Conservation (phyloP, 768 basidiomycete genomes). For the Baorangia bicolor region DNA sequence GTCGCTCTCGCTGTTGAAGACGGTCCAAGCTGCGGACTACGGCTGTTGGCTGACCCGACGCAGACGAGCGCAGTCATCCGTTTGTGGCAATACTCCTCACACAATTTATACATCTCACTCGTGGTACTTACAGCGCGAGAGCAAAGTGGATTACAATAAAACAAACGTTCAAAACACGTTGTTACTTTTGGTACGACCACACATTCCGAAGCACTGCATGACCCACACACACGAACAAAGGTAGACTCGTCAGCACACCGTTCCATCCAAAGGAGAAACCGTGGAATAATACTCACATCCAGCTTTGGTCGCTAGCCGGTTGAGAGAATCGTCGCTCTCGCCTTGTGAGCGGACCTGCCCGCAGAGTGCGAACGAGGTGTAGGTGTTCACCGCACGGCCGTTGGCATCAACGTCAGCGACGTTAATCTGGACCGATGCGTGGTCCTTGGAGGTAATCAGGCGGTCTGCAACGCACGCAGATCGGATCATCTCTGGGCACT, state of each 20-base stretch:
- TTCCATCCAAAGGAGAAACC: background rate
- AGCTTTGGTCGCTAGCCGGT: conserved; percentile 92
- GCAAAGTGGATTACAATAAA: conserved; percentile 17
- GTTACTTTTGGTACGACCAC: conserved; percentile 93
- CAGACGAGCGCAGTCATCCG: conserved; percentile 18
- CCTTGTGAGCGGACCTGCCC: conserved; percentile 93
- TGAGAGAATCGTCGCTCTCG: conserved; percentile 95
- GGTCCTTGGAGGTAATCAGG: conserved; percentile 98
- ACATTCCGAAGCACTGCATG: conserved; percentile 87
- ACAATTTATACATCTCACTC: background rate
- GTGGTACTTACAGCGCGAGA: background rate
- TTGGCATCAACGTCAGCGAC: conserved; percentile 91
- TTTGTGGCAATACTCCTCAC: conserved; percentile 18
- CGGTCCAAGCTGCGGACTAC: conserved; percentile 7
- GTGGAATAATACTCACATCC: conserved; percentile 67
- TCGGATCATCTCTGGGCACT: background rate
- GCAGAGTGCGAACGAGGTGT: conserved; percentile 91
- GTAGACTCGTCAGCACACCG: conserved; percentile 6
- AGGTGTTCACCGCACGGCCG: conserved; percentile 74
- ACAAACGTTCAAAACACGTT: conserved; percentile 13
- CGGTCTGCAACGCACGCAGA: conserved; percentile 60
- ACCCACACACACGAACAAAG: conserved; percentile 3
- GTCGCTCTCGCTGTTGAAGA: background rate
- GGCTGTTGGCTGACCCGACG: background rate
- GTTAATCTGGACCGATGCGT: conserved; percentile 96